Conservation (phyloP, 2,329 filamentous ascomycete genomes). For the Chrysoporthe austroafricana region DNA sequence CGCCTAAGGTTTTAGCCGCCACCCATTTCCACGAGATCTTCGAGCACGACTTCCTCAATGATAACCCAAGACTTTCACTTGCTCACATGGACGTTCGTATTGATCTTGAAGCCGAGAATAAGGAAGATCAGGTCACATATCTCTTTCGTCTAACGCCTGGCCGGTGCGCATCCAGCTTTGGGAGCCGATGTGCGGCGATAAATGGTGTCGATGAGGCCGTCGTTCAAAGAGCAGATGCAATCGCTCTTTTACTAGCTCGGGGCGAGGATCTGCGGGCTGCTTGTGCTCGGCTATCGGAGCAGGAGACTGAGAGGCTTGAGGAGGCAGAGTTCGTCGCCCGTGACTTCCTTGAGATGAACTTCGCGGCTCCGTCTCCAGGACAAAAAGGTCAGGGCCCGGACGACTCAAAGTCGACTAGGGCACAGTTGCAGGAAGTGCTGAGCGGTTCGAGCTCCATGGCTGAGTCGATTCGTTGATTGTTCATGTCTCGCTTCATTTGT, state of each 20-base stretch:
- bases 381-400: not conserved
- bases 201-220: conserved; percentile 79
- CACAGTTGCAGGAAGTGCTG: conserved; percentile 12
- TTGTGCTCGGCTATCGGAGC: conserved; percentile 68
- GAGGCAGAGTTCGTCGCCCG: conserved; percentile 67
- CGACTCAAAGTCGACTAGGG: not conserved
- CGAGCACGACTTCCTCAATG: conserved; percentile 60
- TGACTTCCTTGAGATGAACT: conserved; percentile 54
- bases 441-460: conserved; percentile 5
- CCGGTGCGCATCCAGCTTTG: conserved; percentile 79
- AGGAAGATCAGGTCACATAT: conserved; percentile 69
- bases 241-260: conserved; percentile 68
- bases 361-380: conserved; percentile 11
- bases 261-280: conserved; percentile 77
- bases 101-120: conserved; percentile 52
- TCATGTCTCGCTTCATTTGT: no score
- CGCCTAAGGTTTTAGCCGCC: conserved; percentile 62
- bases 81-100: conserved; percentile 74
- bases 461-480: not conserved
- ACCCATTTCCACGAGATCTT: conserved; percentile 76
- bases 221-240: conserved; percentile 73
- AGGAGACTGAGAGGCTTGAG: conserved; percentile 69
- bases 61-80: conserved; percentile 57
- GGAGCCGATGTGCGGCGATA: conserved; percentile 80
- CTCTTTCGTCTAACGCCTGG: conserved; percentile 73